These are phyloP conservation scores for Hyaloraphidium curvatum DNA, from an alignment of 192 early-diverging fungal species.

Conservation along the genomic window DNA sequence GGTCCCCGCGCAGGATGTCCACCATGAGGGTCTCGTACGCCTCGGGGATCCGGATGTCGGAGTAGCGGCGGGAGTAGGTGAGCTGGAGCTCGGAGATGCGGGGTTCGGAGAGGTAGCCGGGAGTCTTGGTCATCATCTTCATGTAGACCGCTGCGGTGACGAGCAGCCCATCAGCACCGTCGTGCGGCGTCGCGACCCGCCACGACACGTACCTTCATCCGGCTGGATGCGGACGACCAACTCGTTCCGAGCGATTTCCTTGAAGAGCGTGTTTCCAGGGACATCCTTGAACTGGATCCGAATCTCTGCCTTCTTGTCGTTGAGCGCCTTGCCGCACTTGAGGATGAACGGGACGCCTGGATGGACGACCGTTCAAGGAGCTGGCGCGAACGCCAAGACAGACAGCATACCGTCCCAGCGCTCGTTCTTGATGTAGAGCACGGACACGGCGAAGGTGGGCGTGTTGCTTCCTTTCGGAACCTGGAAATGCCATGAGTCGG, in stretches of 20 bases:
- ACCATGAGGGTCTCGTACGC: conserved; percentile 93
- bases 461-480: conserved; percentile 67
- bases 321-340: conserved; percentile 41
- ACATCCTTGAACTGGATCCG: conserved; percentile 95
- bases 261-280: conserved; percentile 53
- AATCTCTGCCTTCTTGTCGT: conserved; percentile 83
- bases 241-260: conserved; percentile 68
- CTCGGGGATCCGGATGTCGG: conserved; percentile 79
- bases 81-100: conserved; percentile 85
- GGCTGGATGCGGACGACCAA: conserved; percentile 90
- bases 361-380: not conserved
- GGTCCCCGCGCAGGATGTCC: conserved; percentile 57
- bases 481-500: too few relatives aligned
- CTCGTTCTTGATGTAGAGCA: conserved; percentile 79
- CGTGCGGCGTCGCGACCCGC: too few relatives aligned
- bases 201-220: too few relatives aligned
- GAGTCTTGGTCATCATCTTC: conserved; percentile 1
- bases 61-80: conserved; percentile 76
- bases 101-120: conserved; percentile 61
- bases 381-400: not conserved
- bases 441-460: conserved; percentile 78
- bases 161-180: too few relatives aligned
- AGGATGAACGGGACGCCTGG: conserved; percentile 53
- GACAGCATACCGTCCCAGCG: conserved; percentile 55
- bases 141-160: conserved; percentile 4